Conservation (phyloP, 805 yeast genomes). For the Sungouiella thailandica region DNA sequence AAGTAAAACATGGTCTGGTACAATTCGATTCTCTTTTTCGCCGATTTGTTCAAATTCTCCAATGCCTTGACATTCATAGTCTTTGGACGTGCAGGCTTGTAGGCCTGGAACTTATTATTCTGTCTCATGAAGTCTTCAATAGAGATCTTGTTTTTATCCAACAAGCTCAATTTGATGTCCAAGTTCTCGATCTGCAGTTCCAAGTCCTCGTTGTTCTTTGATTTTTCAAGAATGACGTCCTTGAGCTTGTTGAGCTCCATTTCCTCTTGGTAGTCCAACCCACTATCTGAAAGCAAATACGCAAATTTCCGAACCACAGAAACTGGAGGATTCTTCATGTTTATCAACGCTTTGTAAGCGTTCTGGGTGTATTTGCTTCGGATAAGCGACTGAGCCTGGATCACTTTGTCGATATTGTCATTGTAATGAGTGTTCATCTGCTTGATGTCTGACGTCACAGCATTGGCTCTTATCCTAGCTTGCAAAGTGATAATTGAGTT, state of each 20-base stretch:
- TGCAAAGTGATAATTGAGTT: conserved; percentile 46
- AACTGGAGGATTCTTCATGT: conserved; percentile 71
- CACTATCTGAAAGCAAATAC: conserved; percentile 65
- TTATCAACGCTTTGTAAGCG: conserved; percentile 70
- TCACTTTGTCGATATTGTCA: conserved; percentile 51
- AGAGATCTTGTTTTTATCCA: conserved; percentile 75
- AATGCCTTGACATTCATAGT: conserved; percentile 18
- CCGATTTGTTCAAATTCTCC: conserved; percentile 33
- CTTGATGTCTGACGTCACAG: conserved; percentile 32
- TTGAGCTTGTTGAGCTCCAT: conserved; percentile 60
- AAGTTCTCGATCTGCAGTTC: conserved; percentile 73
- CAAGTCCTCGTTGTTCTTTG: conserved; percentile 63
- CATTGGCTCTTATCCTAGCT: conserved; percentile 46
- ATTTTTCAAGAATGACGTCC: conserved; percentile 63
- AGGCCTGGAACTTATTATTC: conserved; percentile 28
- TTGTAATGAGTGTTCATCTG: conserved; percentile 44
- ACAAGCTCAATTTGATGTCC: conserved; percentile 69
- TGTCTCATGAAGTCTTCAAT: conserved; percentile 62
- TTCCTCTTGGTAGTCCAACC: conserved; percentile 72
- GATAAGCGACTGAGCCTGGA: conserved; percentile 70
- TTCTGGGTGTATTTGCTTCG: conserved; percentile 62
- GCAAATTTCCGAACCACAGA: conserved; percentile 74
- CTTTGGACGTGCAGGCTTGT: conserved; percentile 14
- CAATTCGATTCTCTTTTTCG: conserved; percentile 52
- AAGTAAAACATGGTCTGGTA: conserved; percentile 78